Evolutionary conservation across 352 stramenopile genomes (phyloP), one percentile per base, ranked within the genome.

Genomic region (Halophytophthora polymorphica): DNA sequence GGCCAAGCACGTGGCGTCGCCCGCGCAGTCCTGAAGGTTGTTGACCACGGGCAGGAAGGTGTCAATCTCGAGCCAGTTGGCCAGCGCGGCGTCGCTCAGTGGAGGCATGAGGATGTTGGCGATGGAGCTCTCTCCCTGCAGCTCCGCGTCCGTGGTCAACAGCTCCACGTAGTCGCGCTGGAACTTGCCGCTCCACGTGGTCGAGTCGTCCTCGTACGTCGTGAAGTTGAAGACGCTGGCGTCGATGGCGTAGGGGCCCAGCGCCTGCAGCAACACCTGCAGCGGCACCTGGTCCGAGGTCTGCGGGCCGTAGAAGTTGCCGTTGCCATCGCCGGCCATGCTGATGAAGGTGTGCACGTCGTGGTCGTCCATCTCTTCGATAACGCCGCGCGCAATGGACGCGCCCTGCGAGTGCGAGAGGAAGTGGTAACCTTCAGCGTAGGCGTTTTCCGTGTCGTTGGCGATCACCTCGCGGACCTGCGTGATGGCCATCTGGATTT

Each of bases 321-420:
- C 75, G 39, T 86, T 81, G 11, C 66, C 61, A 2, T 68, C 58
- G 2, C 75, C 72, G 8, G 75, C 72, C 21, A 83, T 55, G 31
- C 61, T 78, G 53, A 86, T 69, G 56, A 69, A 72, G 29, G 62
- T 72, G 47, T 76, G 56, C 2, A 73, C 70, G 2, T 76, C 73
- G 61, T 82, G 75, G 53, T 82, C 63, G 37, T 86, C 67, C 71
- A 78, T 80, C 19, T 80, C 64, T 52, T 83, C 66, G 19, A 83
- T 64, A 18, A 86, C 72, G 18, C 58, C 70, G 21, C 75, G 69
- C 21, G 70, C 52, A 13, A 86, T 51, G 3, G 71, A 58, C 0
- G 61, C 71, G 18, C 75, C 75, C 18, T 73, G 66, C 10, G 75
- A 86, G 46, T 86, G 70, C 15, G 61, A 58, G 4, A 83, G 53